Evolutionary conservation across 78 protist species (phyloP), one percentile per base, ranked within the genome.

Genomic region (Dictyostelium brefeldianum): DNA sequence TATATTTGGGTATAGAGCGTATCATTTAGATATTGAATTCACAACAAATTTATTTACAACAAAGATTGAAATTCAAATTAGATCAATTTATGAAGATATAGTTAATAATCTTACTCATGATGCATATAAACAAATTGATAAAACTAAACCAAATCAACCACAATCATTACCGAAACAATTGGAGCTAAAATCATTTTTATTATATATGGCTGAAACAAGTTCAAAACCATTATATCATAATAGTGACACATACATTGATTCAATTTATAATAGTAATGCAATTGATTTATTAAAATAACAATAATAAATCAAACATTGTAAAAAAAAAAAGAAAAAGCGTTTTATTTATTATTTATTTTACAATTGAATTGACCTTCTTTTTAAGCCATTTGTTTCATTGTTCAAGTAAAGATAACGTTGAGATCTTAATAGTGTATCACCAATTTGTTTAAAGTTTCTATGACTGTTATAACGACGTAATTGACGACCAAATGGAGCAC

Each of bases 391-490:
- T 6, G 41, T 73, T 73, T 73, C 79, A 46, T 18, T 67, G 51
- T 20, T 54, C 29, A 50, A 54, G 18, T 75, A 47, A n/a, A 51
- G 46, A 65, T 48, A 87, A 29, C 93, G 59, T 50, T 87, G 93
- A 64, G 62, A 31, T 50, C 78, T 87, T 20, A 87, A 54, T 31
- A 87, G 51, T n/a, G 93, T 64, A 51, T 77, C 93, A 31, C 84
- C 84, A 48, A 82, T 87, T 9, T 69, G 41, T 56, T 87, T 65
- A 43, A 87, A 87, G 29, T 46, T 53, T 18, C 93, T 12, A 43
- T 87, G 93, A 29, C 84, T 77, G 12, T 87, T 87, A 50, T 87
- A 87, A 31, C 93, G 54, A 48, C 93, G 54, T 25, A 87, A 59
- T 64, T 77, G 83, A 50, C 27, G 25, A 31, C 65, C 71, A 69